Evolutionary conservation across 257 asterid genomes (phyloP).

Genomic region (Dorcoceras hygrometricum): DNA sequence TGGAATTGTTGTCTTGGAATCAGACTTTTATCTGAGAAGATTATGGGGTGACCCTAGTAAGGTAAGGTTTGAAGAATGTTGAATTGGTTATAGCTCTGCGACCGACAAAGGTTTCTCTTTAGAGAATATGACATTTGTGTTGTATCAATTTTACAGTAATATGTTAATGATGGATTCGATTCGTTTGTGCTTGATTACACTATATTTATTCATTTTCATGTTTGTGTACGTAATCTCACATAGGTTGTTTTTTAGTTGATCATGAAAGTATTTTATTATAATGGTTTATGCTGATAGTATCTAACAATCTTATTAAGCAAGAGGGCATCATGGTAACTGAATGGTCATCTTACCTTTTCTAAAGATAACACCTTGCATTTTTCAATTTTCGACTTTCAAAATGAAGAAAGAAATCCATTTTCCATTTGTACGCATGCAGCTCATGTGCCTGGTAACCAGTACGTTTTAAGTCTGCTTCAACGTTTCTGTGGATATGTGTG

Average conservation of each 20-base stretch:
- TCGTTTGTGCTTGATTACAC: slow-evolving; percentile 7
- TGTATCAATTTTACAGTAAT: slow-evolving; percentile 1
- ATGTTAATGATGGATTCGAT: neutral
- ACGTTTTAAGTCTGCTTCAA: slow-evolving; percentile 20
- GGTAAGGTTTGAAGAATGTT: slow-evolving; percentile 41
- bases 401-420: too few relatives aligned
- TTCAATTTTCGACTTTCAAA: too few relatives aligned
- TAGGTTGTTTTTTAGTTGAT: slow-evolving; percentile 8
- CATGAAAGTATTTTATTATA: slow-evolving; percentile 9
- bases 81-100: slow-evolving; percentile 17
- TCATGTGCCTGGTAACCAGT: too few relatives aligned
- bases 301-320: too few relatives aligned
- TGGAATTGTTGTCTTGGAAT: slow-evolving; percentile 84
- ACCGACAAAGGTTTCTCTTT: neutral
- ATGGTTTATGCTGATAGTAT: slow-evolving; percentile 6
- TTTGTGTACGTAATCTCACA: neutral
- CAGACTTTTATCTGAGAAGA: slow-evolving; percentile 87
- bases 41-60: slow-evolving; percentile 99
- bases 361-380: too few relatives aligned
- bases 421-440: too few relatives aligned
- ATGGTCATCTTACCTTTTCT: too few relatives aligned
- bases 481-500: slow-evolving; percentile 13
- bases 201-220: slow-evolving; percentile 1
- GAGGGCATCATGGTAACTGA: too few relatives aligned
- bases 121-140: neutral